These are phyloP conservation scores for Pyrrhoderma lamaoense DNA, from an alignment of 1,284 basidiomycete genomes.

Conservation along the genomic window DNA sequence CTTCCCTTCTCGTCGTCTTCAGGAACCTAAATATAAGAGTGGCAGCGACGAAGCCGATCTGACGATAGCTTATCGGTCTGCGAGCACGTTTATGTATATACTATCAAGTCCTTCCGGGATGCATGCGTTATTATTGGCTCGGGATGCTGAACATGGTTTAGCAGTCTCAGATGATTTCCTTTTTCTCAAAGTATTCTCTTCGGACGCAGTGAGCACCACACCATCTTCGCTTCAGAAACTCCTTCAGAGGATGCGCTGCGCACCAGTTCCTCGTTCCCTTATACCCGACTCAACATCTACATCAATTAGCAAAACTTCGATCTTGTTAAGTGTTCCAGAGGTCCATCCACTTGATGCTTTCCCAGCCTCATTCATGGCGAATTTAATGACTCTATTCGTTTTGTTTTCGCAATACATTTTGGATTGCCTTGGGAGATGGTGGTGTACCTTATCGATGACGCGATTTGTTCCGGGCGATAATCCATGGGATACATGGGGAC, in stretches of 20 bases:
- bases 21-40: slow-evolving; percentile 1
- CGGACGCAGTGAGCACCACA: neutral
- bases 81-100: slow-evolving; percentile 46
- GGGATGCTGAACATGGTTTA: slow-evolving; percentile 30
- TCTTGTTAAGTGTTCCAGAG: neutral
- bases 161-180: neutral
- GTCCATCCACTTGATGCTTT: neutral
- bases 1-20: slow-evolving; percentile 5
- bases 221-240: neutral
- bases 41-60: neutral
- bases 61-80: slow-evolving; percentile 42
- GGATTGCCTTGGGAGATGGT: slow-evolving; percentile 2
- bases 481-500: slow-evolving; percentile 44
- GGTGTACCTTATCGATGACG: slow-evolving; percentile 22
- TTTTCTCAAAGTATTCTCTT: neutral
- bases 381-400: slow-evolving; percentile 20
- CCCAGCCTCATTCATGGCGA: neutral
- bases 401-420: slow-evolving; percentile 28
- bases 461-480: slow-evolving; percentile 40
- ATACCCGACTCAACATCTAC: too few species aligned
- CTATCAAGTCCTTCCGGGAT: slow-evolving; percentile 38
- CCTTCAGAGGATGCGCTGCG: neutral
- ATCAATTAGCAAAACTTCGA: neutral
- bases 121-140: slow-evolving; percentile 35
- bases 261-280: neutral